Percentiles rank a stretch among this genome's conserved stretches.
Evolutionary conservation across 345 rosid species (phyloP).

Genomic region (thale cress (Arabidopsis thaliana)): TAIR10.1 NC_003074.8:2152501-2153000

Average conservation of each 20-base stretch:
- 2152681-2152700: constrained; percentile 27
- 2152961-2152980: background rate
- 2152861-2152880: constrained; percentile 94
- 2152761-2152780: background rate
- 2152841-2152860: constrained; percentile 97
- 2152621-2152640: constrained; percentile 93
- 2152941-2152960: constrained; percentile 6
- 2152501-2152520: constrained; percentile 56
- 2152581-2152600: constrained; percentile 97
- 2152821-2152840: constrained; percentile 96
- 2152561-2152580: constrained; percentile 70
- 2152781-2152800: constrained; percentile 91
- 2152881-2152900: constrained; percentile 95
- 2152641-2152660: constrained; percentile 80
- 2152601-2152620: constrained; percentile 99
- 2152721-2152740: background rate
- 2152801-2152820: constrained; percentile 98
- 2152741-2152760: background rate
- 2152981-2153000: no score
- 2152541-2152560: background rate
- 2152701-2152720: background rate
- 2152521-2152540: background rate
- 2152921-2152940: constrained; percentile 54
- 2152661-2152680: constrained; percentile 63
- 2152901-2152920: constrained; percentile 65